Percentiles rank a stretch among this genome's conserved stretches.
Evolutionary conservation across 345 rosid species (phyloP).

Genomic region (Hevea brasiliensis): DNA sequence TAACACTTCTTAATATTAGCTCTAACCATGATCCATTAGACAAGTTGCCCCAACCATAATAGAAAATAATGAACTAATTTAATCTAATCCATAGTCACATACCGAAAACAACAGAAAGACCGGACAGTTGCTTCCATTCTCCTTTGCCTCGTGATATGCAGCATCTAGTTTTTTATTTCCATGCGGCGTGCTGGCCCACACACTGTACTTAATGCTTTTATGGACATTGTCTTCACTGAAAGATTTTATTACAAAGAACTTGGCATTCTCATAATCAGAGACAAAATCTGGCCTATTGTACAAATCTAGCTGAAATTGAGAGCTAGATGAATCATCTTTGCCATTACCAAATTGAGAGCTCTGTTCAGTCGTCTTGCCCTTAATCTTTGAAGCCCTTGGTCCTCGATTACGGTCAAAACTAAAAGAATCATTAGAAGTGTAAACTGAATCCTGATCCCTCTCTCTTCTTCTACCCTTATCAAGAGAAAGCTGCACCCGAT

Average conservation of each 20-base stretch:
- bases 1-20: background rate
- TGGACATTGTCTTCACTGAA: constrained; percentile 84
- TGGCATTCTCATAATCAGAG: constrained; percentile 57
- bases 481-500: constrained; percentile 32
- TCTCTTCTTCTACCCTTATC: constrained; percentile 62
- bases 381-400: constrained; percentile 59
- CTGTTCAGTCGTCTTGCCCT: constrained; percentile 43
- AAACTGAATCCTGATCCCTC: constrained; percentile 44
- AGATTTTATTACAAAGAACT: constrained; percentile 69
- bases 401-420: constrained; percentile 59
- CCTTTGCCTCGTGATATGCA: constrained; percentile 59
- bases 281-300: constrained; percentile 51
- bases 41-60: background rate
- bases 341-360: constrained; percentile 35
- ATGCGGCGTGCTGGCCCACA: constrained; percentile 82
- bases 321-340: constrained; percentile 33
- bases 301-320: constrained; percentile 36
- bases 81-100: constrained; percentile 1
- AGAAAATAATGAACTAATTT: background rate
- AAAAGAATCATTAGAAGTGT: constrained; percentile 45
- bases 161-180: constrained; percentile 70
- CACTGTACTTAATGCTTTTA: constrained; percentile 65
- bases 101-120: constrained; percentile 70
- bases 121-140: constrained; percentile 49
- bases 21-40: background rate